A percentile compares a stretch with the other conserved stretches of the same genome.
These are phyloP conservation scores for Aspergillus biplanus DNA, from an alignment of 495 filamentous ascomycete genomes.

Conservation along the genomic window DNA sequence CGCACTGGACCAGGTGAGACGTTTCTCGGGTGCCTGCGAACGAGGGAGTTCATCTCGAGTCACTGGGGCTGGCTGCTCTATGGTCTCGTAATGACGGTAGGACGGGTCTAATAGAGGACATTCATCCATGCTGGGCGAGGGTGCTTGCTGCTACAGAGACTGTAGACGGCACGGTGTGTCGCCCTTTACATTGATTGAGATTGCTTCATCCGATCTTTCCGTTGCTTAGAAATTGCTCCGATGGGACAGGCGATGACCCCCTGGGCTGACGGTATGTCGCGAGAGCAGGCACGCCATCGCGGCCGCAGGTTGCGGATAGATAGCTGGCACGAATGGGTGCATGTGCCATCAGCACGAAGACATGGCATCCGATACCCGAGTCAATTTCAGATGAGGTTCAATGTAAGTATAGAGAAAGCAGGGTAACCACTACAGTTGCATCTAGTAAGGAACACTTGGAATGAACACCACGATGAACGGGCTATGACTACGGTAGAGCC, in stretches of 20 bases:
- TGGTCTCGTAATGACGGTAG: constrained; percentile 8
- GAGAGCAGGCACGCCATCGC: constrained; percentile 37
- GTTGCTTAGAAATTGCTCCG: constrained; percentile 36
- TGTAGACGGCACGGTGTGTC: background rate
- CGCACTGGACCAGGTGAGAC: constrained; percentile 65
- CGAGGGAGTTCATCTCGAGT: constrained; percentile 1
- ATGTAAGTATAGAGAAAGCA: too few species aligned
- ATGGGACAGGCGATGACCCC: background rate
- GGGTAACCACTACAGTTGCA: too few species aligned
- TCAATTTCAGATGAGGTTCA: too few species aligned
- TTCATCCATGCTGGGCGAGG: background rate
- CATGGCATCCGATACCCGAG: too few species aligned
- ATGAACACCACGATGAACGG: too few species aligned
- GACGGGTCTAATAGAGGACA: constrained; percentile 30
- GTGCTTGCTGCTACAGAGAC: background rate
- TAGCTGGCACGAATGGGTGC: too few species aligned
- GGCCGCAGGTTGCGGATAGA: constrained; percentile 27
- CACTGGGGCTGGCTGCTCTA: background rate
- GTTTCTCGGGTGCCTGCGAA: constrained; percentile 23
- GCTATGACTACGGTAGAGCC: too few species aligned
- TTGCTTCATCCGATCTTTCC: background rate
- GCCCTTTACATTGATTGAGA: background rate
- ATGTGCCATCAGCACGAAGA: too few species aligned
- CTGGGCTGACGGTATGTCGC: constrained; percentile 8
- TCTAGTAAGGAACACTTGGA: too few species aligned